These are phyloP conservation scores for Crepidotus variabilis DNA, from an alignment of 768 basidiomycete species.

Conservation along the genomic window DNA sequence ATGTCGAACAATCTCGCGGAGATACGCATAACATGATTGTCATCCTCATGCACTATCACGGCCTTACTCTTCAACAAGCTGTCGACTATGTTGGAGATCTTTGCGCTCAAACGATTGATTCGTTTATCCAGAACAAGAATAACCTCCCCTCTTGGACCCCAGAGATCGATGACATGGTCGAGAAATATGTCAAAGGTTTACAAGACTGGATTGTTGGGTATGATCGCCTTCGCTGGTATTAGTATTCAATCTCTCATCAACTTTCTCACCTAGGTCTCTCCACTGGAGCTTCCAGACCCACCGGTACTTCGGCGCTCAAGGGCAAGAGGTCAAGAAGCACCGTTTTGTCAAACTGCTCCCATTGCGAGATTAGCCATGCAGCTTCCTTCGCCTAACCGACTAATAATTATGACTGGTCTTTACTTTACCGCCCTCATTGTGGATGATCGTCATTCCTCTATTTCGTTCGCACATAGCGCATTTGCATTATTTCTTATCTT, in stretches of 20 bases:
- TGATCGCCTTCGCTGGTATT: conserved; percentile 8
- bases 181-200: conserved; percentile 56
- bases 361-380: conserved; percentile 9
- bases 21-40: conserved; percentile 72
- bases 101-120: conserved; percentile 51
- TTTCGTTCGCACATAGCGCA: too few relatives aligned
- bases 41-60: conserved; percentile 63
- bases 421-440: not conserved
- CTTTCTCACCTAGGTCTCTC: conserved; percentile 34
- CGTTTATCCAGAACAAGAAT: conserved; percentile 43
- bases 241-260: not conserved
- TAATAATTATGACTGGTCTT: not conserved
- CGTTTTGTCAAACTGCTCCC: conserved; percentile 51
- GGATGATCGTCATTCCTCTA: too few relatives aligned
- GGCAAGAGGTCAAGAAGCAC: conserved; percentile 49
- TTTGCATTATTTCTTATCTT: not conserved
- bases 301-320: conserved; percentile 64
- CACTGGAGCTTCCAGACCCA: conserved; percentile 72
- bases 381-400: not conserved
- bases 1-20: conserved; percentile 66
- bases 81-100: conserved; percentile 62
- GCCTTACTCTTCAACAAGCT: conserved; percentile 55
- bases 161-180: conserved; percentile 55
- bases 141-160: conserved; percentile 60
- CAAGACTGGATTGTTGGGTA: conserved; percentile 71